Evolutionary conservation across 1,284 basidiomycete genomes (phyloP).

Genomic region (Microbotryum scabiosae): DNA sequence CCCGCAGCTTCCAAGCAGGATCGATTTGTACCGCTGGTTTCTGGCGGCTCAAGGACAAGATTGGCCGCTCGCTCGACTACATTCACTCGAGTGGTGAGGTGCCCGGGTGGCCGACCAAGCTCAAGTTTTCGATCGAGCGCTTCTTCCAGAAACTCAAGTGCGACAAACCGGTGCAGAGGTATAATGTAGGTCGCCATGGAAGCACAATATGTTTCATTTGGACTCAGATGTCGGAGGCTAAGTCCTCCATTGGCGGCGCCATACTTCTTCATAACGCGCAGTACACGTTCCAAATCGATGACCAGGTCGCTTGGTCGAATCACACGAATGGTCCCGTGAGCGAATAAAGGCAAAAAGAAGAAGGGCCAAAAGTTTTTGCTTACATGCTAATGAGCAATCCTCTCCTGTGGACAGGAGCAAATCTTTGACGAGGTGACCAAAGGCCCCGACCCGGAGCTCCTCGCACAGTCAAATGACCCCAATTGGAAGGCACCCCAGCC

Average conservation of each 20-base stretch:
- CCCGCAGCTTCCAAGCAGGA: conserved; percentile 58
- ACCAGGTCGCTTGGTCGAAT: conserved; percentile 59
- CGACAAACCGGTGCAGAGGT: conserved; percentile 60
- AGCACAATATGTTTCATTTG: neutral
- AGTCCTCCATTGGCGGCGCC: too few relatives aligned
- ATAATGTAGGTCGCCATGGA: conserved; percentile 51
- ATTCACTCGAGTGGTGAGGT: conserved; percentile 62
- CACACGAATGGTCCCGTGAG: conserved; percentile 51
- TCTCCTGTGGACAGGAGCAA: conserved; percentile 45
- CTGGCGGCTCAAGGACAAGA: conserved; percentile 69
- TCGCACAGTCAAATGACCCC: conserved; percentile 33
- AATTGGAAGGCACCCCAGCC: conserved; percentile 35
- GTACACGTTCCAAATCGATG: conserved; percentile 44
- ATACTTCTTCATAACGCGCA: neutral
- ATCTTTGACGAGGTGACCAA: conserved; percentile 41
- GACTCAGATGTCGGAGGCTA: too few relatives aligned
- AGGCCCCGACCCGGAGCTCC: conserved; percentile 36
- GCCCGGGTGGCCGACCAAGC: conserved; percentile 58
- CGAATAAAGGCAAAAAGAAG: too few relatives aligned
- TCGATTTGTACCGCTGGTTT: conserved; percentile 61
- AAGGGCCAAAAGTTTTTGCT: too few relatives aligned
- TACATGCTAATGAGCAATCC: too few relatives aligned
- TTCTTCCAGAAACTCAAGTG: conserved; percentile 59
- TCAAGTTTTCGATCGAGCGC: conserved; percentile 54
- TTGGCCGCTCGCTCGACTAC: conserved; percentile 60